Evolutionary conservation across 805 yeast species (phyloP), one percentile per base, ranked within the genome.

Genomic region (Candida coquimbonensis): DNA sequence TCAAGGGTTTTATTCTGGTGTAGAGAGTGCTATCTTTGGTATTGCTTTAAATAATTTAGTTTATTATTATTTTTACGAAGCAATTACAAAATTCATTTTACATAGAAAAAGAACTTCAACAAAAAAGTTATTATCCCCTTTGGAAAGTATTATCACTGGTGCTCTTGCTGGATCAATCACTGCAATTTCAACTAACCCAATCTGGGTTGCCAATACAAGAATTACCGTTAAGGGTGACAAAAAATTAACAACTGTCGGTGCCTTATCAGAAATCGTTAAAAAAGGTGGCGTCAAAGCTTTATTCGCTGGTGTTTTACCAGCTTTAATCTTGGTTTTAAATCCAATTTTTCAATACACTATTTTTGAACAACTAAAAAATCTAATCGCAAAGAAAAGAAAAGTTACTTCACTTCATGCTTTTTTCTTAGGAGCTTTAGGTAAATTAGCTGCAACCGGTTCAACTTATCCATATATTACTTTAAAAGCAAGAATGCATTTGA

Each of bases 141-240:
- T 57, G 6, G 61, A 57, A 40, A 56, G 60, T 41, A 56, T 57
- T n/a, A 2, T 50, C 9, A 54, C 55, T 7, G 61, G 97, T 26
- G 83, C 93, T 1, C 72, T 87, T 57, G 95, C 96, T 2, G 96
- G 97, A 0, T 76, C 89, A 9, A 77, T 88, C 35, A 88, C 96
- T 4, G 85, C 89, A 42, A 68, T 85, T 19, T 73, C 81, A 11
- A 81, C 96, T 12, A 89, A 89, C 63, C 97, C 97, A 24, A 80
- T 87, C 54, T 89, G 97, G 97, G 95, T 89, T 38, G 93, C 95
- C 39, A 89, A 89, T 62, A 89, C 97, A 3, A 75, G 96, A 59
- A 80, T 83, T 77, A 86, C 95, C 55, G 88, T 90, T 17, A 53
- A 55, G 14, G 60, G 56, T 39, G 49, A 45, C 31, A 42, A 50